Evolutionary conservation across 129 eudicot genomes (phyloP), one percentile per base, ranked within the genome.

Genomic region (Artemisia argyi): DNA sequence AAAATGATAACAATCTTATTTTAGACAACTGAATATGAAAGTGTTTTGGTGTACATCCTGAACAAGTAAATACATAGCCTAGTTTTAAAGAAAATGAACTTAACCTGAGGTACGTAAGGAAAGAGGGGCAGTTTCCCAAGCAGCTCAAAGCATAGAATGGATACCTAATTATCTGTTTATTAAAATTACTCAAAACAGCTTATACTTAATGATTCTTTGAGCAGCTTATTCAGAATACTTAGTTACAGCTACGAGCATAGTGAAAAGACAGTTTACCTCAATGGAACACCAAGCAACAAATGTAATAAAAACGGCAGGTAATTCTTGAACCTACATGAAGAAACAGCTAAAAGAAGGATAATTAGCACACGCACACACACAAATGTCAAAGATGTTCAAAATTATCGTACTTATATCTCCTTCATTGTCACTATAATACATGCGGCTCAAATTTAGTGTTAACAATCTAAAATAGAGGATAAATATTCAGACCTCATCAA

Each of bases 71-170:
- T 48, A 57, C 56, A 70, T 44, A 56, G 66, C 39, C 44, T 62
- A 30, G 26, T 71, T 56, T 78, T 2, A 78, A 32, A 58, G 20
- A 39, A 73, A 60, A 57, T 72, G 59, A 63, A 69, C 62, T 66
- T 53, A 72, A 94, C 96, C 99, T 90, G 88, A 88, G 84, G 78
- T 73, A 90, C 76, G 97, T 88, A 54, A 91, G 80, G 80, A 84
- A 82, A 63, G 74, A 61, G 63, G 96, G 97, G 69, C 89, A 83
- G 72, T 22, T 84, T 48, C 88, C 90, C 48, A 84, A 57, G 83
- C 93, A 87, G 65, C 76, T 87, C 63, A 88, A 58, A 71, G 94
- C 96, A 81, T 94, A 88, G 77, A 90, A 87, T 3, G 90, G 85
- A 67, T 94, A 90, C 80, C 99, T 85, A 74, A 90, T 85, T 14